Percentiles rank a stretch among this genome's conserved stretches.
Conservation (phyloP, 2,329 filamentous ascomycete genomes). For the Colletotrichum sp. region DNA sequence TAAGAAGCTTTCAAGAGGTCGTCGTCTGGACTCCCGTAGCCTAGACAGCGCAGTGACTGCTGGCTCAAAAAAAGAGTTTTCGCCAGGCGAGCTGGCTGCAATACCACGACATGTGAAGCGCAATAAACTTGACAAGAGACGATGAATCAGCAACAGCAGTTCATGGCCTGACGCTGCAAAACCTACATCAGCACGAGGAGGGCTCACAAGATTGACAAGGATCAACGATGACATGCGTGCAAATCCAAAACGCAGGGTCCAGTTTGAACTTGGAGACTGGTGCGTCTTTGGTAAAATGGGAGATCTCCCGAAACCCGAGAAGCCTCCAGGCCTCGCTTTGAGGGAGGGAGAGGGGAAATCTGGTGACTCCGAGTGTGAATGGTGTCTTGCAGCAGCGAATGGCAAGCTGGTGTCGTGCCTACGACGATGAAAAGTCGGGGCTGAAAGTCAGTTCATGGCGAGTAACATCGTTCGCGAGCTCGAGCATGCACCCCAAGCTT, state of each 20-base stretch:
- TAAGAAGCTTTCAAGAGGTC: neutral
- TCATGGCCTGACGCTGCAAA: neutral
- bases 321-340: neutral
- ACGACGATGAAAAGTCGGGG: neutral
- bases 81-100: neutral
- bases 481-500: neutral
- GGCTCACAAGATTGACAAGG: neutral
- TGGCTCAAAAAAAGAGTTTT: neutral
- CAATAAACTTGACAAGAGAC: neutral
- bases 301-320: neutral
- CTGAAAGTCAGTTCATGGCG: neutral
- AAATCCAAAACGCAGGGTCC: slow-evolving; percentile 6
- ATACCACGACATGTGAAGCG: neutral
- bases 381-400: neutral
- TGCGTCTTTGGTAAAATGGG: neutral
- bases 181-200: neutral
- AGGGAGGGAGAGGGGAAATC: neutral
- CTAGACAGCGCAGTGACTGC: neutral
- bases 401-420: neutral
- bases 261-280: neutral
- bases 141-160: neutral
- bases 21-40: neutral
- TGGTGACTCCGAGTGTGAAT: neutral
- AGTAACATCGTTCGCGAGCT: neutral
- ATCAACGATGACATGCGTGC: neutral